Evolutionary conservation across 495 filamentous ascomycete species (phyloP).

Genomic region (Aspergillus coremiiformis): DNA sequence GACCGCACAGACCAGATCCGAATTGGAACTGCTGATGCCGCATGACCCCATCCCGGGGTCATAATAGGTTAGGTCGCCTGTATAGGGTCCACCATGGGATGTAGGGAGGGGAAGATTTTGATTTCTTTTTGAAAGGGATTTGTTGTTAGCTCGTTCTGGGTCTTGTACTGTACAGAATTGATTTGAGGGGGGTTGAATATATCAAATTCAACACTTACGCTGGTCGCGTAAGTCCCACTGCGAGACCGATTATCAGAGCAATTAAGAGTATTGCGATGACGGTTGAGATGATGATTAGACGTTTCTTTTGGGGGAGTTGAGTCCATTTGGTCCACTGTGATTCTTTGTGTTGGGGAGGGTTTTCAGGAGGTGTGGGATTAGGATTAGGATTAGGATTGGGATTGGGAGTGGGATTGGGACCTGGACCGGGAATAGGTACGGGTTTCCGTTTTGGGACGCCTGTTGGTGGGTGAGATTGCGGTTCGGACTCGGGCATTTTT

Average conservation of each 20-base stretch:
- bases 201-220: not conserved
- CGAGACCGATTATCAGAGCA: conserved; percentile 47
- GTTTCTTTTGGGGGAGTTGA: conserved; percentile 15
- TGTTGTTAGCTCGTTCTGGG: conserved; percentile 8
- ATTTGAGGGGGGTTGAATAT: not conserved
- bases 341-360: not conserved
- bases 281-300: conserved; percentile 17
- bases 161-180: too few species aligned
- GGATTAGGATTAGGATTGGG: not conserved
- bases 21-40: conserved; percentile 45
- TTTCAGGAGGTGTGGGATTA: not conserved
- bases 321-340: conserved; percentile 3
- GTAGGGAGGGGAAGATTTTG: conserved; percentile 51
- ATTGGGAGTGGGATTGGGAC: not conserved
- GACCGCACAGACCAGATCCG: conserved; percentile 57
- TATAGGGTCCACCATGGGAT: conserved; percentile 41
- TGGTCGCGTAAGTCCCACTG: conserved; percentile 14
- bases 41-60: conserved; percentile 62
- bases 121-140: conserved; percentile 5
- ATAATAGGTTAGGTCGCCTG: conserved; percentile 68
- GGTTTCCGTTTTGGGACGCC: conserved; percentile 16
- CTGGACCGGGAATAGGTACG: conserved; percentile 3
- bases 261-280: conserved; percentile 28
- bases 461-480: not conserved
- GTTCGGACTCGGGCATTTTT: not conserved